phyloP scores from a whole-genome alignment of 257 asterid genomes.

The Solanum chilense region DNA sequence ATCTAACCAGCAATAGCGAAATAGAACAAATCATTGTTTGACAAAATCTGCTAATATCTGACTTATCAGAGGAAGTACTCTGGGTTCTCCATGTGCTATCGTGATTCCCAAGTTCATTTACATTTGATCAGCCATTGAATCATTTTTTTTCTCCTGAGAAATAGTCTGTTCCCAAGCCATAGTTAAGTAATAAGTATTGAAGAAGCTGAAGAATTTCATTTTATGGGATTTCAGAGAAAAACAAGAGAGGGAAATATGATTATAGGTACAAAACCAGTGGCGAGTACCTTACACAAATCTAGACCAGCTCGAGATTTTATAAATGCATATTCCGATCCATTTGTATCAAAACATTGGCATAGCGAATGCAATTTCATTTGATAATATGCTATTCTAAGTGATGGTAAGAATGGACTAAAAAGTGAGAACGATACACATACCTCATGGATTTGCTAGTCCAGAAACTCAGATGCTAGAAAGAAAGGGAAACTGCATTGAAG shows the following conservation, averaged over 20 bases:
- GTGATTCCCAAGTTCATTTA: not conserved
- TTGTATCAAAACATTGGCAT: not conserved
- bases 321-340: not conserved
- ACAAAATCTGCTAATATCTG: not conserved
- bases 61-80: not conserved
- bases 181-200: not conserved
- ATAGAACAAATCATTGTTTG: not conserved
- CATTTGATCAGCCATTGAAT: not conserved
- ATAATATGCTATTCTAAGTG: not conserved
- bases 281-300: not conserved
- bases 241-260: not conserved
- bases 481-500: not conserved
- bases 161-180: not conserved
- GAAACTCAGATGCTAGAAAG: not conserved
- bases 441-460: not conserved
- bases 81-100: not conserved
- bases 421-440: not conserved
- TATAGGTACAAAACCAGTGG: not conserved
- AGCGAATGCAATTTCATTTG: not conserved
- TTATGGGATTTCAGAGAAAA: not conserved
- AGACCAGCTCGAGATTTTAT: not conserved
- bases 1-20: not conserved
- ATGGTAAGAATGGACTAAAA: not conserved
- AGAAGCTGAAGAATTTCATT: not conserved
- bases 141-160: not conserved